A percentile compares a stretch with the other conserved stretches of the same genome.
These are phyloP conservation scores for Lolium multiflorum DNA, from an alignment of 176 grass and related monocot species.

Conservation along the genomic window DNA sequence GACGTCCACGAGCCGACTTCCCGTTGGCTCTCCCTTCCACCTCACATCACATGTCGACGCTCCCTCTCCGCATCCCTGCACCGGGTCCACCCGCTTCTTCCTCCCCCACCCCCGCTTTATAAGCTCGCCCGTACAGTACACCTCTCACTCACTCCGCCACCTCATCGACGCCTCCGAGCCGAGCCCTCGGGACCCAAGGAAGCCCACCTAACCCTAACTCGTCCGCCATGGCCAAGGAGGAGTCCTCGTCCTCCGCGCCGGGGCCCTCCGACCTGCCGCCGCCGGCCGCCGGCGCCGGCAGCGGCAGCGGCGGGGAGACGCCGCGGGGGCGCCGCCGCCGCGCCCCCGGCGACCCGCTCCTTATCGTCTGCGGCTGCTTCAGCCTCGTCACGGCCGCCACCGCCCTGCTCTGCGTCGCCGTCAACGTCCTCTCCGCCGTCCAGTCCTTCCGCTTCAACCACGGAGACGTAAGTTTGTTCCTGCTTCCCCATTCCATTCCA, in stretches of 20 bases:
- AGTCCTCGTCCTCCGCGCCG: slow-evolving; percentile 5
- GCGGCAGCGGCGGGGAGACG: slow-evolving; percentile 38
- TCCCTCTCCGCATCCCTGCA: background rate
- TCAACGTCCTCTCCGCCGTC: slow-evolving; percentile 79
- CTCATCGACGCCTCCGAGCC: slow-evolving; percentile 30
- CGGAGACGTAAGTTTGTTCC: slow-evolving; percentile 49
- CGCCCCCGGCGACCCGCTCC: slow-evolving; percentile 63
- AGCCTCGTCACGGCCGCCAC: slow-evolving; percentile 74
- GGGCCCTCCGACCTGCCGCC: background rate
- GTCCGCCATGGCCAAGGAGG: slow-evolving; percentile 39
- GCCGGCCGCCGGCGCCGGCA: slow-evolving; percentile 23
- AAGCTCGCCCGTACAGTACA: background rate
- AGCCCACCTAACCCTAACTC: slow-evolving; percentile 24
- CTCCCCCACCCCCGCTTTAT: slow-evolving; percentile 25
- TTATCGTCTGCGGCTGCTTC: slow-evolving; percentile 91
- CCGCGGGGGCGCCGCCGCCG: background rate
- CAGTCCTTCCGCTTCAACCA: slow-evolving; percentile 61
- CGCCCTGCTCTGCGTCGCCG: slow-evolving; percentile 76
- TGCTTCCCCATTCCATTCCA: background rate
- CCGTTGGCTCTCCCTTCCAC: slow-evolving; percentile 2
- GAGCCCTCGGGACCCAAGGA: background rate
- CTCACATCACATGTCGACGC: background rate
- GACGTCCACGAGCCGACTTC: slow-evolving; percentile 4
- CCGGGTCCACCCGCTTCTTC: slow-evolving; percentile 25
- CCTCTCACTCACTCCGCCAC: background rate